Evolutionary conservation across 2,329 filamentous ascomycete species (phyloP).

Genomic region (Cladobotryum mycophilum): DNA sequence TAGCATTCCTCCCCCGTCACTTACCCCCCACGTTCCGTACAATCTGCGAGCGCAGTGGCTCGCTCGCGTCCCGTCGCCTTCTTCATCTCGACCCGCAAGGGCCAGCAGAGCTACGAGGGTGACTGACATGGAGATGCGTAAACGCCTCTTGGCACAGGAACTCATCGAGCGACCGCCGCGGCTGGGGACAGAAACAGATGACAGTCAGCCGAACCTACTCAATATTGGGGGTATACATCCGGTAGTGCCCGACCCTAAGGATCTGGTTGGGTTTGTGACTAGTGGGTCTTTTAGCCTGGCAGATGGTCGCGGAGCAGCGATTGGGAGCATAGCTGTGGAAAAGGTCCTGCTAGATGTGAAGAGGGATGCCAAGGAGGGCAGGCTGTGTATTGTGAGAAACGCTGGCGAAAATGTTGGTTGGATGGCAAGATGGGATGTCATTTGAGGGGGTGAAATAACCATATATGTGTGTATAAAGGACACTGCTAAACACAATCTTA

Average conservation of each 20-base stretch:
- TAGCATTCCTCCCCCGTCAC: slow-evolving; percentile 28
- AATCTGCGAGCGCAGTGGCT: slow-evolving; percentile 68
- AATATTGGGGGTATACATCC: slow-evolving; percentile 55
- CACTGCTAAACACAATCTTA: neutral
- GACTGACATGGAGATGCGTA: slow-evolving; percentile 31
- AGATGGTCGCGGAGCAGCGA: slow-evolving; percentile 66
- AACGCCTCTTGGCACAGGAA: slow-evolving; percentile 41
- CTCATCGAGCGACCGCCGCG: slow-evolving; percentile 21
- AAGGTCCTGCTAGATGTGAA: slow-evolving; percentile 42
- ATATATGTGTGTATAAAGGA: no score
- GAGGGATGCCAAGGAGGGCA: slow-evolving; percentile 35
- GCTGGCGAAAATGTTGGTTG: slow-evolving; percentile 73
- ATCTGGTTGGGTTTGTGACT: slow-evolving; percentile 87
- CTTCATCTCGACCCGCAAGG: neutral
- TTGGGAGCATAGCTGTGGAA: slow-evolving; percentile 62
- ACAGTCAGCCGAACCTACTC: slow-evolving; percentile 23
- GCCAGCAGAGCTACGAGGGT: neutral
- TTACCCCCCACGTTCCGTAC: slow-evolving; percentile 28
- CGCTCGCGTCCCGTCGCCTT: slow-evolving; percentile 36
- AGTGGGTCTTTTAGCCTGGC: slow-evolving; percentile 76
- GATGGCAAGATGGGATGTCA: slow-evolving; percentile 69
- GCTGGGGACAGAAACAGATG: neutral
- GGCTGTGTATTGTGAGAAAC: slow-evolving; percentile 73
- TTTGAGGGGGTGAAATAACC: slow-evolving; percentile 28
- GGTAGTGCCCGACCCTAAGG: slow-evolving; percentile 62